These are phyloP conservation scores for Penicillium sp. DNA, from an alignment of 2,329 filamentous ascomycete species.

Conservation along the genomic window DNA sequence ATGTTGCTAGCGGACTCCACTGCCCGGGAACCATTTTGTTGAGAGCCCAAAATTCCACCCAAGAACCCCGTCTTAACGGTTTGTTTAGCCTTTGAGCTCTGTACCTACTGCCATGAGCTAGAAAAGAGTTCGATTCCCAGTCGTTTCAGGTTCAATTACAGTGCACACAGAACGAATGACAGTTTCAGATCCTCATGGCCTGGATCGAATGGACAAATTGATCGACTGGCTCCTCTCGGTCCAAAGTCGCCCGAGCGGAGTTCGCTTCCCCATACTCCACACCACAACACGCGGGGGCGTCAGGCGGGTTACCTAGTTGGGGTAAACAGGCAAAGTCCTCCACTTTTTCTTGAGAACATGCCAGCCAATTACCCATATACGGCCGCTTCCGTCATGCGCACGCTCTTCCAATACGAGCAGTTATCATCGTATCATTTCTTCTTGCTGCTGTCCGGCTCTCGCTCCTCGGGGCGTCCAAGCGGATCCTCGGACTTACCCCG, in stretches of 20 bases:
- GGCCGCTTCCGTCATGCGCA: not conserved
- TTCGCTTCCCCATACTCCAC: not conserved
- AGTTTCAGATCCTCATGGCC: not conserved
- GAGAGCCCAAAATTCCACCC: not conserved
- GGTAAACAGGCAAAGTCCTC: not conserved
- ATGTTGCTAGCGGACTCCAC: not conserved
- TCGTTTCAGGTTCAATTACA: not conserved
- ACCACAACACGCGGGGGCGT: not conserved
- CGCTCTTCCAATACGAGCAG: not conserved
- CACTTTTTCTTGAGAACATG: not conserved
- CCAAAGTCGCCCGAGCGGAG: not conserved
- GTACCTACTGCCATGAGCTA: not conserved
- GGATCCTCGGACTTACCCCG: not conserved
- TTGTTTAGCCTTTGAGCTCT: not conserved
- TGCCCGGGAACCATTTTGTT: not conserved
- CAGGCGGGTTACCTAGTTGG: not conserved
- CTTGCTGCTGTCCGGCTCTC: not conserved
- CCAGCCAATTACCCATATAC: not conserved
- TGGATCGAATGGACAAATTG: not conserved
- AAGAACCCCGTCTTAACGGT: not conserved
- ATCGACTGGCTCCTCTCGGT: not conserved
- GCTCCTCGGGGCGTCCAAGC: not conserved
- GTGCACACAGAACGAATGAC: not conserved
- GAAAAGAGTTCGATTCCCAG: not conserved
- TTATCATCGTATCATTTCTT: not conserved